phyloP scores from a whole-genome alignment of 1,284 basidiomycete species.

The Malassezia vespertilionis region DNA sequence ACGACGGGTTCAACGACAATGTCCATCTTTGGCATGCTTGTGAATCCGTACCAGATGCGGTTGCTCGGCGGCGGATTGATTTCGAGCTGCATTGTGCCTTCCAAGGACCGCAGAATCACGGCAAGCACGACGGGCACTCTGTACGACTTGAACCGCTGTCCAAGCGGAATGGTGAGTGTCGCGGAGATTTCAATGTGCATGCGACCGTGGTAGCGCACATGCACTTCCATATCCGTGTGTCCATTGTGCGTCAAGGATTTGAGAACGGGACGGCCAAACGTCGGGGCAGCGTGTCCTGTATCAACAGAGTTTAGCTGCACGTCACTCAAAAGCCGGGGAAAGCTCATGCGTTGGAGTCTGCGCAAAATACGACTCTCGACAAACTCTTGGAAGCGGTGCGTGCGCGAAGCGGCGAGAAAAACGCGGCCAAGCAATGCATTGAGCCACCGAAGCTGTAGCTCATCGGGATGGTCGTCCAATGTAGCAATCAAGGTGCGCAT shows the following conservation, averaged over 20 bases:
- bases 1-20: conserved; percentile 84
- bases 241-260: conserved; percentile 88
- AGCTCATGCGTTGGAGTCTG: conserved; percentile 80
- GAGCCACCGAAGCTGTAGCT: conserved; percentile 90
- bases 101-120: conserved; percentile 68
- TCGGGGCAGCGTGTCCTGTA: conserved; percentile 65
- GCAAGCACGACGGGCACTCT: conserved; percentile 78
- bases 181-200: conserved; percentile 79
- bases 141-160: conserved; percentile 67
- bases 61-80: conserved; percentile 92
- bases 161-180: conserved; percentile 68
- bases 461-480: conserved; percentile 81
- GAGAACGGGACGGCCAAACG: conserved; percentile 73
- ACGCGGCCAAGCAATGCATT: conserved; percentile 84
- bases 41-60: conserved; percentile 95
- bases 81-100: conserved; percentile 78
- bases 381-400: conserved; percentile 64
- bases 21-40: conserved; percentile 77
- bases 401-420: conserved; percentile 83
- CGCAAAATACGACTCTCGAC: conserved; percentile 83
- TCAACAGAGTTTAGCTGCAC: conserved; percentile 78
- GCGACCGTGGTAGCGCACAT: conserved; percentile 72
- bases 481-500: conserved; percentile 74
- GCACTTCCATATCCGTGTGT: conserved; percentile 74
- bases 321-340: conserved; percentile 72